These are phyloP conservation scores for Podospora sp. DNA, from an alignment of 495 filamentous ascomycete genomes.

Conservation along the genomic window DNA sequence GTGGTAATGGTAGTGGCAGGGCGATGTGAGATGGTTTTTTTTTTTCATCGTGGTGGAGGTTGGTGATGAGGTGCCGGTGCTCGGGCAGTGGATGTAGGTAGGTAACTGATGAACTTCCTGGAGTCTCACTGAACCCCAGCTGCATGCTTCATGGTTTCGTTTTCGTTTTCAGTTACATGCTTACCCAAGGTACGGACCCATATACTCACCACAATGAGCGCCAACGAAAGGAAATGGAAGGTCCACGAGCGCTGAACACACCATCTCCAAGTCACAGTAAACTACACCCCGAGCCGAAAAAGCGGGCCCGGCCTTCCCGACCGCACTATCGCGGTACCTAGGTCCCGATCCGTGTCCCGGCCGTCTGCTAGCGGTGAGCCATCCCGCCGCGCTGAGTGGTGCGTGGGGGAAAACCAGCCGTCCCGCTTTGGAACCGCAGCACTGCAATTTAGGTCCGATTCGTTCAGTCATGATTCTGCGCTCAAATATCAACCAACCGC, in stretches of 20 bases:
- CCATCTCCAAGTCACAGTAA: too few species aligned
- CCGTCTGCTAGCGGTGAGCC: not conserved
- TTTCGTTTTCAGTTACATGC: not conserved
- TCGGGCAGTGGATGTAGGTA: not conserved
- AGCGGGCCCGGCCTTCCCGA: not conserved
- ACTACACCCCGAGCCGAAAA: not conserved
- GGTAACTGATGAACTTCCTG: not conserved
- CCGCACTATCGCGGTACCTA: not conserved
- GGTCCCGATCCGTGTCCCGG: not conserved
- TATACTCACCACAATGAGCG: too few species aligned
- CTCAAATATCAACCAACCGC: not conserved
- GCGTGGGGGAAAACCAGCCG: not conserved
- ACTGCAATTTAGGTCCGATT: not conserved
- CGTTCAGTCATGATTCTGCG: not conserved
- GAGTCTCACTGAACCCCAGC: too few species aligned
- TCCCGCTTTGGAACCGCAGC: not conserved
- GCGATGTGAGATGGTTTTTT: not conserved
- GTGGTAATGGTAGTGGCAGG: not conserved
- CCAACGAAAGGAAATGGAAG: too few species aligned
- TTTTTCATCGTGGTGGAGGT: not conserved
- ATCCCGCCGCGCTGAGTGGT: not conserved
- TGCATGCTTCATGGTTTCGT: too few species aligned
- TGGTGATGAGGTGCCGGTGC: too few species aligned
- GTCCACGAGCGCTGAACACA: too few species aligned
- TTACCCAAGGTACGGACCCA: not conserved